These are phyloP conservation scores for Basipetospora chlamydospora DNA, from an alignment of 2,329 filamentous ascomycete genomes.

Conservation along the genomic window DNA sequence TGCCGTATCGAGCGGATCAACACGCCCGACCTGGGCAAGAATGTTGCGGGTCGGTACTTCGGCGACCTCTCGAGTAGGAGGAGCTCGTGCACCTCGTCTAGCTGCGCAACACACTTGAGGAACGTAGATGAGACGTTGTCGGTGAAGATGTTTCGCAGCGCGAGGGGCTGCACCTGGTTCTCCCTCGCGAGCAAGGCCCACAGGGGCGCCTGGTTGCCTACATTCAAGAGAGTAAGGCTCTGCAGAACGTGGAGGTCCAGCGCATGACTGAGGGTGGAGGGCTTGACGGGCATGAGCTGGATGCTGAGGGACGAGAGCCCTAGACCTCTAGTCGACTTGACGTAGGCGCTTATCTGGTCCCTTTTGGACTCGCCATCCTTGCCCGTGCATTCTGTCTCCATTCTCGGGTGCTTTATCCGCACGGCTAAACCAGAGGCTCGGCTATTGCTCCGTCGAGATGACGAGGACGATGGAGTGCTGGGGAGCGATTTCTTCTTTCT, in stretches of 20 bases:
- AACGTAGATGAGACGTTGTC: conserved; percentile 46
- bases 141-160: conserved; percentile 44
- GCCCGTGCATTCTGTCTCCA: conserved; percentile 8
- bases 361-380: conserved; percentile 21
- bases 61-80: conserved; percentile 40
- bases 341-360: conserved; percentile 31
- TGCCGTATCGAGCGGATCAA: conserved; percentile 44
- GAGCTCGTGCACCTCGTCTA: conserved; percentile 40
- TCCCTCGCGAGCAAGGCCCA: conserved; percentile 43
- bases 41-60: conserved; percentile 37
- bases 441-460: no score
- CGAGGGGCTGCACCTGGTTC: conserved; percentile 34
- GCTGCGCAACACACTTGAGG: conserved; percentile 35
- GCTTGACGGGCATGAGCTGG: conserved; percentile 44
- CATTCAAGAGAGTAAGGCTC: conserved; percentile 46
- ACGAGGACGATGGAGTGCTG: no score
- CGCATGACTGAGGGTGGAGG: conserved; percentile 38
- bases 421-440: no score
- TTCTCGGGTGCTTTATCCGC: no score
- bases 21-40: conserved; percentile 32
- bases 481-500: no score
- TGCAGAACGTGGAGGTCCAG: conserved; percentile 43
- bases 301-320: conserved; percentile 38
- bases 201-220: conserved; percentile 44
- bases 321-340: conserved; percentile 42